A percentile compares a stretch with the other conserved stretches of the same genome.
Evolutionary conservation across 2,329 filamentous ascomycete genomes (phyloP).

Genomic region (Colletotrichum musicola): DNA sequence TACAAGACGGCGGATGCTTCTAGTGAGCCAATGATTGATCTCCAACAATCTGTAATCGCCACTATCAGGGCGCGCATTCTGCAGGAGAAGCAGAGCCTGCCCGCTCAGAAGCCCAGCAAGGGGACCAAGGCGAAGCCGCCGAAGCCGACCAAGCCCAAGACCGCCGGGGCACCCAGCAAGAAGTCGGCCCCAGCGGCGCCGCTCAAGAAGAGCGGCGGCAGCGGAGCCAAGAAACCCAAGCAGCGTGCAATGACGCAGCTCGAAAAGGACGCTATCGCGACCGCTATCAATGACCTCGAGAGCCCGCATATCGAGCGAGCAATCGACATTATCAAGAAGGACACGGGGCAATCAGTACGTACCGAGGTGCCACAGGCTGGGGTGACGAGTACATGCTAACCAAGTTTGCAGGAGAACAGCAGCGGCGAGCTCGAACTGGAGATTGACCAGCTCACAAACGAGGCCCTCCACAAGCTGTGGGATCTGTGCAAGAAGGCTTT

Average conservation of each 20-base stretch:
- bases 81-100: conserved; percentile 76
- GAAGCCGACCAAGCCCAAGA: conserved; percentile 66
- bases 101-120: conserved; percentile 67
- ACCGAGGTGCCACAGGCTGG: conserved; percentile 43
- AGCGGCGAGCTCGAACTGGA: conserved; percentile 71
- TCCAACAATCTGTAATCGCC: conserved; percentile 72
- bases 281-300: conserved; percentile 84
- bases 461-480: conserved; percentile 67
- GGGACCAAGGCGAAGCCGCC: conserved; percentile 66
- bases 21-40: conserved; percentile 65
- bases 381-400: conserved; percentile 39
- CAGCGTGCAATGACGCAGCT: conserved; percentile 77
- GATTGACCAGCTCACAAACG: conserved; percentile 68
- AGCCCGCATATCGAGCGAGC: conserved; percentile 83
- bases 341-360: conserved; percentile 80
- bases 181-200: conserved; percentile 55
- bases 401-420: conserved; percentile 63
- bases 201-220: conserved; percentile 56
- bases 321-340: conserved; percentile 90
- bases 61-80: conserved; percentile 80
- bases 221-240: conserved; percentile 57
- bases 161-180: conserved; percentile 50
- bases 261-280: conserved; percentile 93
- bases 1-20: conserved; percentile 62
- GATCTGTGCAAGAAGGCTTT: conserved; percentile 59